phyloP scores from a whole-genome alignment of 2,329 filamentous ascomycete genomes.

The Colletotrichum sp. region DNA sequence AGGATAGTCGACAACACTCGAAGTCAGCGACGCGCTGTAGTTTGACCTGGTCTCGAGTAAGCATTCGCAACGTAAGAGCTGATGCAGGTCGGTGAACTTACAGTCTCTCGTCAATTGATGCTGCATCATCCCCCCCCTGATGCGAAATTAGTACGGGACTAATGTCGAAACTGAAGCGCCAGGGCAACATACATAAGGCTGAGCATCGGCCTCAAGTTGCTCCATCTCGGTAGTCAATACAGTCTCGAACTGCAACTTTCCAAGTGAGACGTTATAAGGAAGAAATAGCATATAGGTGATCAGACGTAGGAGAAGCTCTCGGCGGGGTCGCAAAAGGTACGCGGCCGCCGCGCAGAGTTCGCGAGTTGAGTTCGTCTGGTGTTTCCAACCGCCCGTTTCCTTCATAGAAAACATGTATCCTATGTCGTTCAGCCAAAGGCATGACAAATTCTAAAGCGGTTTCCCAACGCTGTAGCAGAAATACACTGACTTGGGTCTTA shows the following conservation, averaged over 20 bases:
- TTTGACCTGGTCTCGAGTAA: neutral
- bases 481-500: rapidly evolving
- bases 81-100: neutral
- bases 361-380: neutral
- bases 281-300: neutral
- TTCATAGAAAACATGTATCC: neutral
- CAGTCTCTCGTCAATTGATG: neutral
- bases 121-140: neutral
- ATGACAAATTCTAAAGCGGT: too few relatives aligned
- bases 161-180: rapidly evolving
- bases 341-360: neutral
- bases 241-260: neutral
- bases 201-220: neutral
- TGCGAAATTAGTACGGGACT: rapidly evolving
- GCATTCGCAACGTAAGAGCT: neutral
- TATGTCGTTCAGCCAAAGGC: rapidly evolving
- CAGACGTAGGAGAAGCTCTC: neutral
- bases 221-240: neutral
- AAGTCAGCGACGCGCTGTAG: neutral
- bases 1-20: neutral
- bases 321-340: neutral
- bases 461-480: too few relatives aligned
- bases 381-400: neutral
- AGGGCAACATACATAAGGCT: neutral
- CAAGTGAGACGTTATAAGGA: neutral